Evolutionary conservation across 2,329 filamentous ascomycete species (phyloP).

Genomic region (Aspergillus ruber): DNA sequence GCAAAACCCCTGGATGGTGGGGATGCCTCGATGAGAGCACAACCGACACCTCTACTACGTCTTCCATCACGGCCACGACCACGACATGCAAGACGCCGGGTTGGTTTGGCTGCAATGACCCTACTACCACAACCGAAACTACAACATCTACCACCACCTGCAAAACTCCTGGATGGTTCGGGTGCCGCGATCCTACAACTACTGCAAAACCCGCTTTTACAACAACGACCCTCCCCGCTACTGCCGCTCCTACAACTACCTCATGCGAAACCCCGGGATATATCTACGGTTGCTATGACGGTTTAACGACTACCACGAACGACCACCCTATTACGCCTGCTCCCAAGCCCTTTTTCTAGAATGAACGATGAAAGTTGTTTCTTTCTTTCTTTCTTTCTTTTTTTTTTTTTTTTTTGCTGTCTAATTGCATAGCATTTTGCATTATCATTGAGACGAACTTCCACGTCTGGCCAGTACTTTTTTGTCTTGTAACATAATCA

Average conservation of each 20-base stretch:
- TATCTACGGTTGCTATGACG: neutral
- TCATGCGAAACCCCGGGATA: neutral
- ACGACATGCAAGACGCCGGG: constrained; percentile 37
- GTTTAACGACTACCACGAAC: constrained; percentile 1
- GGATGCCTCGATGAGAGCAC: constrained; percentile 52
- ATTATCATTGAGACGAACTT: neutral
- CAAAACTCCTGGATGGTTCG: constrained; percentile 50
- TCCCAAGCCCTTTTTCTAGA: constrained; percentile 14
- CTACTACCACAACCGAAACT: constrained; percentile 23
- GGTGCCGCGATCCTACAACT: constrained; percentile 43
- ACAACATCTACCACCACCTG: constrained; percentile 31
- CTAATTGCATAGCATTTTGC: neutral
- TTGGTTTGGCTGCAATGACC: constrained; percentile 40
- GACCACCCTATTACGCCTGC: constrained; percentile 26
- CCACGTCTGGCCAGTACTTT: neutral
- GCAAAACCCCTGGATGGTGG: constrained; percentile 90
- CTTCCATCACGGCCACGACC: constrained; percentile 28
- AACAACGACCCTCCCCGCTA: neutral
- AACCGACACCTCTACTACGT: constrained; percentile 31
- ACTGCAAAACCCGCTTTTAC: constrained; percentile 26
- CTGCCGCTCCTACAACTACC: neutral
- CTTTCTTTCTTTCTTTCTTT: neutral
- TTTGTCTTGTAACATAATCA: neutral
- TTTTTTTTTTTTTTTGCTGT: neutral
- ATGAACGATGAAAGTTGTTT: neutral